Evolutionary conservation across 2,329 filamentous ascomycete genomes (phyloP).

Genomic region (Colletotrichum cuscutae): DNA sequence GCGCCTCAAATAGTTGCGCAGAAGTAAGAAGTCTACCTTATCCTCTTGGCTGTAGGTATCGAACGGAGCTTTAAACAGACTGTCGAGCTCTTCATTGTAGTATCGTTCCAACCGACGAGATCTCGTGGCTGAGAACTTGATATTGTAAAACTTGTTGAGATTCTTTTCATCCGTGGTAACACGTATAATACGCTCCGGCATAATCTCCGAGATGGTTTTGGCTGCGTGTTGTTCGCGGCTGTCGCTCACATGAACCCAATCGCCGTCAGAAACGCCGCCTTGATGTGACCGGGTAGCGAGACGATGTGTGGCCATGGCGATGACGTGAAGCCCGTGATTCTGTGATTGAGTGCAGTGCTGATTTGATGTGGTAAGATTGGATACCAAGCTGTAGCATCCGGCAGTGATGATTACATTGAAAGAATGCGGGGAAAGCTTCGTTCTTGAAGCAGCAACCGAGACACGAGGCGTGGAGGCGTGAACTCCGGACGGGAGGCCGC

Average conservation of each 20-base stretch:
- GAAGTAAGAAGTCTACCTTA: conserved; percentile 59
- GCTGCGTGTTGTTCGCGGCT: background rate
- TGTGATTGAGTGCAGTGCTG: background rate
- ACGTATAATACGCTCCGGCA: conserved; percentile 54
- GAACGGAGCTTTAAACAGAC: conserved; percentile 41
- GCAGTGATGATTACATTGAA: background rate
- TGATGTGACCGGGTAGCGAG: background rate
- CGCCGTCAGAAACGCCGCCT: background rate
- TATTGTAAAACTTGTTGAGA: conserved; percentile 60
- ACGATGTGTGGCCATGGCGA: background rate
- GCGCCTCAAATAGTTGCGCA: conserved; percentile 57
- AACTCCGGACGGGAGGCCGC: background rate
- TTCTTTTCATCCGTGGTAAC: conserved; percentile 57
- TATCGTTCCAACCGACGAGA: conserved; percentile 52
- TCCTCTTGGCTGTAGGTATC: conserved; percentile 50
- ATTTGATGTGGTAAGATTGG: too few relatives aligned
- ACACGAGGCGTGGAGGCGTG: background rate
- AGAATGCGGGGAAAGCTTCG: conserved; percentile 15
- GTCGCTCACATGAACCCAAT: conserved; percentile 17
- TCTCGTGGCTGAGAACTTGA: conserved; percentile 55
- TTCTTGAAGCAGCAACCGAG: conserved; percentile 6
- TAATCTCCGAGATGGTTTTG: conserved; percentile 39
- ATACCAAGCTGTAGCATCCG: background rate
- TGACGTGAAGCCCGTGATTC: background rate
- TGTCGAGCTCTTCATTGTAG: conserved; percentile 52